phyloP scores from a whole-genome alignment of 2,329 filamentous ascomycete species.

The Monosporascus sp. region DNA sequence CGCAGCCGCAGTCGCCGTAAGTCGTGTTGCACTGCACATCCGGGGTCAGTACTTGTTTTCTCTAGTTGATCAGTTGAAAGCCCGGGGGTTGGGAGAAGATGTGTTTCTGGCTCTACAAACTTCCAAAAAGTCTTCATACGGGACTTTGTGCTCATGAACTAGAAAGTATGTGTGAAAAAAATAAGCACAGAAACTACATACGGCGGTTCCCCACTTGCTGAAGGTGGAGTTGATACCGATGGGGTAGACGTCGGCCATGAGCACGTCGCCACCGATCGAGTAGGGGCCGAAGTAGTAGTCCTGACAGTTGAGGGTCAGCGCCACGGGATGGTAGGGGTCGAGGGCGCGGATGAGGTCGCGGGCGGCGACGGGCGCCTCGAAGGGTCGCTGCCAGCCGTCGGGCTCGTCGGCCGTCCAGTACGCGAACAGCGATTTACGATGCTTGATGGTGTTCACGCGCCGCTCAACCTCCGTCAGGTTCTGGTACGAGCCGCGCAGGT shows the following conservation, averaged over 20 bases:
- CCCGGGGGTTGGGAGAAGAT: too few species aligned
- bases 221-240: slow-evolving; percentile 50
- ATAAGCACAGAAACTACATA: too few species aligned
- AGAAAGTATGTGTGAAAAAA: too few species aligned
- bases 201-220: slow-evolving; percentile 47
- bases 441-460: slow-evolving; percentile 34
- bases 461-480: slow-evolving; percentile 34
- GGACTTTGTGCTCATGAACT: too few species aligned
- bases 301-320: slow-evolving; percentile 54
- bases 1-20: slow-evolving; percentile 58
- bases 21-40: slow-evolving; percentile 43
- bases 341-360: slow-evolving; percentile 40
- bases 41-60: too few species aligned
- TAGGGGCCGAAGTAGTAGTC: slow-evolving; percentile 57
- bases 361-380: slow-evolving; percentile 36
- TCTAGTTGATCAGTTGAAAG: too few species aligned
- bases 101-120: too few species aligned
- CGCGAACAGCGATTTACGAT: slow-evolving; percentile 34
- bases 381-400: slow-evolving; percentile 32
- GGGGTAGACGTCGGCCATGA: slow-evolving; percentile 57
- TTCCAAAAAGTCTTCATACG: too few species aligned
- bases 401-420: slow-evolving; percentile 46
- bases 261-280: slow-evolving; percentile 47
- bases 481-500: slow-evolving; percentile 37
- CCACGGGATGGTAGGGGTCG: slow-evolving; percentile 58